Base-by-base conservation (phyloP, 805 yeast genomes). In the Candida ficus region DNA sequence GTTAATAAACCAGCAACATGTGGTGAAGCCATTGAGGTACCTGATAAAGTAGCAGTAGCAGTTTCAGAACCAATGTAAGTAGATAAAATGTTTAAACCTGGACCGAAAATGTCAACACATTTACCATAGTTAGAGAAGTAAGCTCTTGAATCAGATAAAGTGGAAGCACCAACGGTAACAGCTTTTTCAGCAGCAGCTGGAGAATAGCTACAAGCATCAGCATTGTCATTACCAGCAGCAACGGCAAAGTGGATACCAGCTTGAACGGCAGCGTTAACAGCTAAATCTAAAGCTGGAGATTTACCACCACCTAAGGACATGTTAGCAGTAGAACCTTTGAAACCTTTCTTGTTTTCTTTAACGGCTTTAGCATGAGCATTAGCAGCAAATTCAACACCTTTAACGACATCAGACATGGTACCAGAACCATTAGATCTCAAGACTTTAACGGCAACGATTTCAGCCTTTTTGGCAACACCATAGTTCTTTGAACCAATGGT, bases 1-100 rank as follows among this genome's bases (percentile, higher is more conserved):
- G 96, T 76, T 57, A 89, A 78, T 62, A 91, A 73, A 53, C 99
- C 99, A 45, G 89, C 82, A 52, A 90, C 90, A 59, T 89, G 96
- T 34, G 99, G 98, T 29, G 97, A 84, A 18, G 98, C 96, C 99
- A 91, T 91, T 13, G 98, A 91, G 10, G 97, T 91, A 66, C 99
- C 99, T 29, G 95, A 84, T 61, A 85, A 71, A 29, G 86, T 77
- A 33, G 93, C 89, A 50, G 91, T 83, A 32, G 89, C 85, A 39
- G 76, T 64, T 38, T 74, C 71, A 4, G 88, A 79, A 33, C 95
- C 93, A 61, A 81, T 84, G 61, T 83, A 85, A 29, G 91, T 83
- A 33, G 96, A 87, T 51, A 83, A 71, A 46, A 91, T 78, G 61
- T 87, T 83, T 56, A 88, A 81, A 58, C 99, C 99, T 19, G 99